These are phyloP conservation scores for Naganishia kalamii DNA, from an alignment of 768 basidiomycete genomes.

Conservation along the genomic window DNA sequence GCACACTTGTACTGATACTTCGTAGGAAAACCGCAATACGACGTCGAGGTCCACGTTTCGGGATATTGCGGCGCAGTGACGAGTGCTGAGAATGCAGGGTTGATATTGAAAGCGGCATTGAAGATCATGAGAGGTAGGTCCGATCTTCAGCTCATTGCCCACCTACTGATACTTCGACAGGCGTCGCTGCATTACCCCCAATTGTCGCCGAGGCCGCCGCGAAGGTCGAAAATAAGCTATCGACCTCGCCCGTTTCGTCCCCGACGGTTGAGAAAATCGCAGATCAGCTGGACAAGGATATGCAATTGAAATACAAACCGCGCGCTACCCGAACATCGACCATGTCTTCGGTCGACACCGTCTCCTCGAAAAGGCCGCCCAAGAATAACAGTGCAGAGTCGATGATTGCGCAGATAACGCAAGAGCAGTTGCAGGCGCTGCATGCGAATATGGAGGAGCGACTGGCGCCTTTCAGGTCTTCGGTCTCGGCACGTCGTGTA, in stretches of 20 bases:
- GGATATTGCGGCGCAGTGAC: background rate
- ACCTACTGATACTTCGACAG: background rate
- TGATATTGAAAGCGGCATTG: background rate
- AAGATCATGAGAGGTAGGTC: conserved; percentile 6
- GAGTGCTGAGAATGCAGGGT: background rate
- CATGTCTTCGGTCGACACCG: background rate
- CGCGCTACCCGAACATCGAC: background rate
- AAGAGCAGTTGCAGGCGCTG: conserved; percentile 16
- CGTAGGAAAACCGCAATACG: conserved; percentile 3
- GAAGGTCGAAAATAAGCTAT: conserved; percentile 9
- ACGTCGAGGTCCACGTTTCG: conserved; percentile 1
- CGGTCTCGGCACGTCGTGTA: conserved; percentile 59
- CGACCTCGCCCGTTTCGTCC: conserved; percentile 9
- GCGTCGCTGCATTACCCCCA: conserved; percentile 5
- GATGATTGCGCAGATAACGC: conserved; percentile 9
- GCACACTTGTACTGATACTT: background rate
- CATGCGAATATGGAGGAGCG: conserved; percentile 72
- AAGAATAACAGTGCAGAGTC: conserved; percentile 3
- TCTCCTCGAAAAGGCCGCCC: background rate
- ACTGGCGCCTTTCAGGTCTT: conserved; percentile 67
- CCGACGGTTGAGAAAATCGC: conserved; percentile 5
- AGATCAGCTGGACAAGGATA: background rate
- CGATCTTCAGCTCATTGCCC: background rate
- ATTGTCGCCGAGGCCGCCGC: background rate
- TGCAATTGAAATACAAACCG: background rate